Conservation (phyloP, 139 green algal genomes). For the Coccomyxa sp. region DNA sequence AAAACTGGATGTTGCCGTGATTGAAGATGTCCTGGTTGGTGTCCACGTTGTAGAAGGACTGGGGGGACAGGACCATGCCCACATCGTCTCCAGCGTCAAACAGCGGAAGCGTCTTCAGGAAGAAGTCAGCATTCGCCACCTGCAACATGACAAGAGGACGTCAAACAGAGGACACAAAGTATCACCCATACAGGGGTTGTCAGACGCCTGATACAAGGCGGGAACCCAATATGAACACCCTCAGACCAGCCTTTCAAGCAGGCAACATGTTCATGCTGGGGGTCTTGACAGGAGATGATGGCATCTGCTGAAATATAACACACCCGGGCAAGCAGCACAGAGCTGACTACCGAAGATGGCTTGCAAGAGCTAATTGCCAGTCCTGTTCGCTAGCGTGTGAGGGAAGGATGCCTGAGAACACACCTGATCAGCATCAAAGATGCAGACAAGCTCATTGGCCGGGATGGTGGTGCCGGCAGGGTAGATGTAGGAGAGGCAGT, state of each 20-base stretch:
- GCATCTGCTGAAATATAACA: too few species aligned
- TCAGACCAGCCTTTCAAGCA: neutral
- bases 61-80: constrained; percentile 55
- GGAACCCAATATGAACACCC: too few species aligned
- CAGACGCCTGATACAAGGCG: too few species aligned
- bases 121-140: constrained; percentile 29
- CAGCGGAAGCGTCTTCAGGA: constrained; percentile 21
- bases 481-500: constrained; percentile 58
- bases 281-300: neutral
- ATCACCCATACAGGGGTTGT: neutral
- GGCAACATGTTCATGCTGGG: neutral
- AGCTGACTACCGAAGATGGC: too few species aligned
- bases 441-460: constrained; percentile 54
- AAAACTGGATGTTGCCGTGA: constrained; percentile 80
- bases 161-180: too few species aligned
- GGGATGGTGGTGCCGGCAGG: constrained; percentile 42
- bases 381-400: too few species aligned
- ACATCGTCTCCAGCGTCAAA: constrained; percentile 49
- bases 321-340: too few species aligned
- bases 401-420: too few species aligned
- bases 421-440: constrained; percentile 78
- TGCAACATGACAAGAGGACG: neutral
- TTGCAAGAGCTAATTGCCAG: too few species aligned
- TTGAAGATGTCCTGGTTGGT: constrained; percentile 76
- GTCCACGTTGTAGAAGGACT: constrained; percentile 77